Base-by-base conservation (phyloP, 257 asterid genomes). In the Ligustrum vulgare region DNA sequence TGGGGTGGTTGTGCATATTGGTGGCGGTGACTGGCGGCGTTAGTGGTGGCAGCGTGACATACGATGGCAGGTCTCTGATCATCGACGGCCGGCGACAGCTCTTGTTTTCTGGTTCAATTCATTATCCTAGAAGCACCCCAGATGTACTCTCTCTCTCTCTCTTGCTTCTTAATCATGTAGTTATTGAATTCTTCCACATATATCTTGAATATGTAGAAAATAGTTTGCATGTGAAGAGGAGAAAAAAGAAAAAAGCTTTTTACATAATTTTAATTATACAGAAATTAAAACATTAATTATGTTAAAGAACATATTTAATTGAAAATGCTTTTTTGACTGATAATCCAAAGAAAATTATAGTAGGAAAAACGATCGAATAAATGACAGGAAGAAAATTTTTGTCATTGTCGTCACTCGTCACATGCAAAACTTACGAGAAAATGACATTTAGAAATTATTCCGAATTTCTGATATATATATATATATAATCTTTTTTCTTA, bases 81-180 rank as follows among this genome's bases (percentile, higher is more conserved):
- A 82, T 93, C 7, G 83, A 89, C 12, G 97, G 97, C 2, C 83
- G 83, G 33, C 75, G 93, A 77, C 85, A 88, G 85, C 84, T 93
- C 33, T n/a, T 91, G 69, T 93, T 93, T 68, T 93, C 98, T 8
- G 97, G 97, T 63, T 93, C 98, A 1, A 93, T 93, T 83, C 98
- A 93, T 81, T 93, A 93, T 73, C 95, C 98, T 13, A 75, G 98
- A 77, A 89, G 97, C 77, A 91, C 98, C 0, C 97, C 98, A 9
- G 84, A 93, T 75, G 98, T 93, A 89, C 7, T 83, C 60, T 13
- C 47, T 51, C 25, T 75, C 62, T 34, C 81, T 63, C 69, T 35
- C 33, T 28, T 1, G 1, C 31, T 28, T 1, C 31, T 28, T 28
- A 28, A 28, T 28, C 31, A 28, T 28, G 31, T 28, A 28, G 31